Evolutionary conservation across 2,329 filamentous ascomycete genomes (phyloP).

Genomic region (Apiospora phragmitis): DNA sequence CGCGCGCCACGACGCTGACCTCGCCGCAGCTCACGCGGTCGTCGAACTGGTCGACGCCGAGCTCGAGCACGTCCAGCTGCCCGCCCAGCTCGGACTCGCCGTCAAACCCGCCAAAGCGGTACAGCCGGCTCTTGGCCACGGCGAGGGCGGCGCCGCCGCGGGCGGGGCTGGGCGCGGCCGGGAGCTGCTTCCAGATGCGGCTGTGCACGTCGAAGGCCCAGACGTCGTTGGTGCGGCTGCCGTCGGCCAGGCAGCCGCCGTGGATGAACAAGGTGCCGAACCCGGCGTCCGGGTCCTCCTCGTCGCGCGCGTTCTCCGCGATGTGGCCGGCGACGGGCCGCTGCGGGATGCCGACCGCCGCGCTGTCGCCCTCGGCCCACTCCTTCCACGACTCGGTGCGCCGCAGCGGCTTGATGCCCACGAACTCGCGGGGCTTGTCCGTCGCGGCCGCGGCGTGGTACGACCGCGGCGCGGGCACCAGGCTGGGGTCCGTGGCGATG

Average conservation of each 20-base stretch:
- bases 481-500: neutral
- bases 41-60: slow-evolving; percentile 57
- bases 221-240: slow-evolving; percentile 64
- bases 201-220: slow-evolving; percentile 75
- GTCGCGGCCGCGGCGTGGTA: slow-evolving; percentile 66
- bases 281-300: slow-evolving; percentile 53
- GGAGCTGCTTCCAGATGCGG: slow-evolving; percentile 66
- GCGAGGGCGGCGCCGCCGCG: slow-evolving; percentile 70
- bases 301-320: slow-evolving; percentile 58
- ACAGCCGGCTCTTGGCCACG: slow-evolving; percentile 64
- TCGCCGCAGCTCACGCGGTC: slow-evolving; percentile 49
- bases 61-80: slow-evolving; percentile 64
- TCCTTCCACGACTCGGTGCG: slow-evolving; percentile 51
- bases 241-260: slow-evolving; percentile 68
- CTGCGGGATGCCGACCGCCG: slow-evolving; percentile 58
- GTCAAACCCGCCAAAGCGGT: slow-evolving; percentile 80
- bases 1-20: slow-evolving; percentile 49
- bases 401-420: slow-evolving; percentile 30
- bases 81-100: slow-evolving; percentile 70
- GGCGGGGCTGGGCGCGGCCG: slow-evolving; percentile 64
- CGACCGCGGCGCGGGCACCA: slow-evolving; percentile 65
- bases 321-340: slow-evolving; percentile 58
- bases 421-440: slow-evolving; percentile 55
- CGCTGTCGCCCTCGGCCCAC: slow-evolving; percentile 56
- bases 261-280: slow-evolving; percentile 74